Conservation (phyloP, 768 basidiomycete genomes). For the Leccinum olivaceopallidum region DNA sequence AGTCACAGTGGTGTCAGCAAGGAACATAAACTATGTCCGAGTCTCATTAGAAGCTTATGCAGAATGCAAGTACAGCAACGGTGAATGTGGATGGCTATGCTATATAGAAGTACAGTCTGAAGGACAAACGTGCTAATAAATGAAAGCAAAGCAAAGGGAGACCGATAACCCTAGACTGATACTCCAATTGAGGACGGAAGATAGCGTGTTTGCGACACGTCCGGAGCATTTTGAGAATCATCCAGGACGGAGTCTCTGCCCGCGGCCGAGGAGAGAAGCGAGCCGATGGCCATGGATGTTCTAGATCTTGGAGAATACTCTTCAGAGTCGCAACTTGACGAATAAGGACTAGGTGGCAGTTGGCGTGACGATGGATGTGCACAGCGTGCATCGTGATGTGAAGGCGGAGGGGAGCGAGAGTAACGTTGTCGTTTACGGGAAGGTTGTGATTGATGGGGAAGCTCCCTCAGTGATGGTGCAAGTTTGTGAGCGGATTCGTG, state of each 20-base stretch:
- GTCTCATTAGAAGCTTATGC: constrained; percentile 22
- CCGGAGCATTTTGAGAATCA: constrained; percentile 24
- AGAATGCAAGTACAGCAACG: constrained; percentile 21
- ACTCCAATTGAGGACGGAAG: constrained; percentile 23
- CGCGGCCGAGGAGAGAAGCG: constrained; percentile 56
- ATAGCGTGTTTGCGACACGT: constrained; percentile 21
- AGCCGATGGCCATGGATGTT: constrained; percentile 80
- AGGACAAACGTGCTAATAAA: constrained; percentile 20
- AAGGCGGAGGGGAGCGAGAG: constrained; percentile 55
- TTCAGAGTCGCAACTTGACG: constrained; percentile 65
- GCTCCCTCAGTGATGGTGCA: constrained; percentile 24
- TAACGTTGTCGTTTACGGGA: constrained; percentile 64
- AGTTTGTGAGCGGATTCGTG: constrained; percentile 16
- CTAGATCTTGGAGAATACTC: constrained; percentile 72
- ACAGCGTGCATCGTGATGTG: constrained; percentile 34
- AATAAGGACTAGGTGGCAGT: constrained; percentile 73
- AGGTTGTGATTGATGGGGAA: constrained; percentile 39
- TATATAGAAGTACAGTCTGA: constrained; percentile 30
- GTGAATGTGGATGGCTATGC: constrained; percentile 21
- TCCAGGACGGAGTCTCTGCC: constrained; percentile 29
- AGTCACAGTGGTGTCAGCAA: neutral
- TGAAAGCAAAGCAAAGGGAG: constrained; percentile 13
- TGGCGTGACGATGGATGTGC: constrained; percentile 44
- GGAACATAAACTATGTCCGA: neutral
- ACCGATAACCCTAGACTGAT: constrained; percentile 16